Percentiles rank a stretch among this genome's conserved stretches.
These are phyloP conservation scores for Aspergillus novoparasiticus DNA, from an alignment of 2,329 filamentous ascomycete genomes.

Conservation along the genomic window DNA sequence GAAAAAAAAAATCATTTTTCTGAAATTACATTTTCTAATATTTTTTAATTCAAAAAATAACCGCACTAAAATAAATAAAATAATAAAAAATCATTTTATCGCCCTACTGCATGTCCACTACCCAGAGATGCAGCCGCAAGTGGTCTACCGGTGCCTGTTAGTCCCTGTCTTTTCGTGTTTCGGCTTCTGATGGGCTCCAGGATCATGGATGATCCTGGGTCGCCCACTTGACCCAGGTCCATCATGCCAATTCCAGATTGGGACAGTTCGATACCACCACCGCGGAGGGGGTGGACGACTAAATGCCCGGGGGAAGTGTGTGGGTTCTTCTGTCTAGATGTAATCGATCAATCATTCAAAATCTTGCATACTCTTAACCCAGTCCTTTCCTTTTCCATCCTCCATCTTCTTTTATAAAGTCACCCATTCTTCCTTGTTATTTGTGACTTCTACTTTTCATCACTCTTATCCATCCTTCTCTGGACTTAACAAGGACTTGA, in stretches of 20 bases:
- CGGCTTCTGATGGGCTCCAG: slow-evolving; percentile 26
- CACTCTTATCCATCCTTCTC: background rate
- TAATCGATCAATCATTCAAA: slow-evolving; percentile 10
- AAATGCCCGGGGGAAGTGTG: background rate
- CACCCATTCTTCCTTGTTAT: background rate
- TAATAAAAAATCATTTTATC: slow-evolving; percentile 8
- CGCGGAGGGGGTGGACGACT: background rate
- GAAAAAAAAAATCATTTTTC: background rate
- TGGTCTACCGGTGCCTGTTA: slow-evolving; percentile 20
- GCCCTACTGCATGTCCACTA: slow-evolving; percentile 22
- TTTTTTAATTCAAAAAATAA: background rate
- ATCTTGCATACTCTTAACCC: slow-evolving; percentile 1
- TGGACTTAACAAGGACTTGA: background rate
- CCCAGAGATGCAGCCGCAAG: slow-evolving; percentile 20
- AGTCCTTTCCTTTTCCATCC: background rate
- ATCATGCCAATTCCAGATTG: slow-evolving; percentile 8
- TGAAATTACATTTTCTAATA: background rate
- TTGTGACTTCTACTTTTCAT: background rate
- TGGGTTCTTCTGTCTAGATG: slow-evolving; percentile 9
- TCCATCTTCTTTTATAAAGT: slow-evolving; percentile 4
- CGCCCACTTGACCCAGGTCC: slow-evolving; percentile 1
- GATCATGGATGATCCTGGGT: slow-evolving; percentile 28
- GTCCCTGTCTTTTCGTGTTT: slow-evolving; percentile 21
- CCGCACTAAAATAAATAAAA: slow-evolving; percentile 4
- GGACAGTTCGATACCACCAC: background rate